Conservation (phyloP, 129 eudicot genomes). For the Pulicaria dysenterica region DNA sequence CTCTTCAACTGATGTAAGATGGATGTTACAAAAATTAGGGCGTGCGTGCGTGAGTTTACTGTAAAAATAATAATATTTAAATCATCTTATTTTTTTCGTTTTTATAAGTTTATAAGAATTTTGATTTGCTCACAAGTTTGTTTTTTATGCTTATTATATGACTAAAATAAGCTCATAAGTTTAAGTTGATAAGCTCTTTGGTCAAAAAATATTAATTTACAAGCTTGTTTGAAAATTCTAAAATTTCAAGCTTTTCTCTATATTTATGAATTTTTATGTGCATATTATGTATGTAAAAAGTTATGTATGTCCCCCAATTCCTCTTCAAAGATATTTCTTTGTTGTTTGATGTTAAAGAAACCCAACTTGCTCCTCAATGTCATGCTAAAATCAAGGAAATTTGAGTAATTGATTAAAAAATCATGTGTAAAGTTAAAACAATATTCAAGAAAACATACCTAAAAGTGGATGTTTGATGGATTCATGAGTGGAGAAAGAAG, state of each 20-base stretch:
- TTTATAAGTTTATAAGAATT: no score
- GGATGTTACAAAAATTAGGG: no score
- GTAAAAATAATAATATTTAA: no score
- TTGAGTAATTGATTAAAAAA: conserved; percentile 42
- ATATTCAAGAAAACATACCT: conserved; percentile 43
- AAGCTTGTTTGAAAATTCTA: no score
- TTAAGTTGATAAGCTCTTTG: no score
- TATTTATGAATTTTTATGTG: background rate
- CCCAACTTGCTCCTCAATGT: conserved; percentile 45
- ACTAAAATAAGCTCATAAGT: no score
- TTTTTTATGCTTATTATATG: no score
- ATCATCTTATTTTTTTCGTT: no score
- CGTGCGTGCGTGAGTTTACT: no score
- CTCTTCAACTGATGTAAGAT: no score
- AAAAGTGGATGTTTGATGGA: conserved; percentile 39
- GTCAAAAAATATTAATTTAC: no score
- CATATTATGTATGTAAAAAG: conserved; percentile 7
- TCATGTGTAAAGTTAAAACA: conserved; percentile 44
- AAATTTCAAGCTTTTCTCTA: conserved; percentile 10
- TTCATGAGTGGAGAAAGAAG: conserved; percentile 26
- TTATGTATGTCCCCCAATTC: conserved; percentile 38
- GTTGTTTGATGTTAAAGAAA: conserved; percentile 40
- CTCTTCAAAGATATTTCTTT: conserved; percentile 28
- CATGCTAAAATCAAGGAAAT: conserved; percentile 40
- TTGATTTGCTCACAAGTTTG: no score